These are phyloP conservation scores for Abortiporus biennis DNA, from an alignment of 1,284 basidiomycete genomes.

Conservation along the genomic window DNA sequence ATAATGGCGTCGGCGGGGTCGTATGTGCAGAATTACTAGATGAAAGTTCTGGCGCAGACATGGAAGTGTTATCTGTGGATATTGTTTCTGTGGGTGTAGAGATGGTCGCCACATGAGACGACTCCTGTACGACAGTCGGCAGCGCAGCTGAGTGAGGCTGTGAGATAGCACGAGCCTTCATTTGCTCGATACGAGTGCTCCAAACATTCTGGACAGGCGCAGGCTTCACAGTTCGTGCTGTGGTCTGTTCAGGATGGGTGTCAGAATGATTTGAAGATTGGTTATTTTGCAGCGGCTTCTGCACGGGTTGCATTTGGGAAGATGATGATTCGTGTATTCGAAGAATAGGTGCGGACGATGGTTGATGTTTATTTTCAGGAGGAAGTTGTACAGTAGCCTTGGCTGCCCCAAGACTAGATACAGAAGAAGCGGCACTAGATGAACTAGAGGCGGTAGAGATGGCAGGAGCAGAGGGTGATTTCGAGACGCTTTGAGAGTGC, in stretches of 20 bases:
- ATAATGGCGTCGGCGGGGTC: neutral
- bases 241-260: conserved; percentile 11
- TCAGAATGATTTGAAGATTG: conserved; percentile 1
- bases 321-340: conserved; percentile 9
- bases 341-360: neutral
- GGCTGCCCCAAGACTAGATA: conserved; percentile 11
- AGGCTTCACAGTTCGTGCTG: neutral
- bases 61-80: neutral
- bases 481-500: conserved; percentile 15
- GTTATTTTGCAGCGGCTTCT: neutral
- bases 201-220: conserved; percentile 35
- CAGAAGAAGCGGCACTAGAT: conserved; percentile 12
- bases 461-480: conserved; percentile 8
- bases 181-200: conserved; percentile 43
- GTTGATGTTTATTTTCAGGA: conserved; percentile 3
- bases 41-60: neutral
- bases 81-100: neutral
- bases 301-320: conserved; percentile 1
- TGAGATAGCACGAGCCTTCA: conserved; percentile 27
- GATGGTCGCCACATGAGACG: neutral
- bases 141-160: neutral
- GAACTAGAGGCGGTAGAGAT: conserved; percentile 11
- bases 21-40: neutral
- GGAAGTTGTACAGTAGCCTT: conserved; percentile 10
- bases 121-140: neutral